Evolutionary conservation across 108 stramenopile genomes (phyloP).

Genomic region (Aurantiochytrium sp.): DNA sequence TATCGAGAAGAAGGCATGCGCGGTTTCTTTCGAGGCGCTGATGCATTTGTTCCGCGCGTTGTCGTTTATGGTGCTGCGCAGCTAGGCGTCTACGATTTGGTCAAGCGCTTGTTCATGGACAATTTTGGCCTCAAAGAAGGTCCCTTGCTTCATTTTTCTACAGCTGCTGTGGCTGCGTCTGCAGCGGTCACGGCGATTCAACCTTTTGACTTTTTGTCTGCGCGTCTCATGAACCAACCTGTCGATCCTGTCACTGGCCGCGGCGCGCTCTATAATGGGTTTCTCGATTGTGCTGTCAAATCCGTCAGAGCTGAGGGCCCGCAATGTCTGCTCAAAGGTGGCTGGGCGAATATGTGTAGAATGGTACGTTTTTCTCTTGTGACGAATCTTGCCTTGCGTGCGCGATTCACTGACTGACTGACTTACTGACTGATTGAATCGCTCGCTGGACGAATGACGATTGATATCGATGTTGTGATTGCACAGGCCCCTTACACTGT

Average conservation of each 20-base stretch:
- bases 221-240: not conserved
- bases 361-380: not conserved
- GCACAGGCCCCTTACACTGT: not conserved
- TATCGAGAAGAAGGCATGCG: not conserved
- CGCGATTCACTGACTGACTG: not conserved
- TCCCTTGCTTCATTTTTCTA: not conserved
- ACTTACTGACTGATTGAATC: not conserved
- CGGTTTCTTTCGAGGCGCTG: not conserved
- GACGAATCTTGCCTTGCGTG: not conserved
- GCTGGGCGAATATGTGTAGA: not conserved
- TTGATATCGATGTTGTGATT: no score
- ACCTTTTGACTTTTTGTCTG: not conserved
- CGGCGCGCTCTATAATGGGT: not conserved
- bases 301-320: not conserved
- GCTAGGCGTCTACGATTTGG: not conserved
- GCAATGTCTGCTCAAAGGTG: not conserved
- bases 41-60: not conserved
- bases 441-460: not conserved
- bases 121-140: not conserved
- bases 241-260: not conserved
- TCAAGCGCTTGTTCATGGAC: not conserved
- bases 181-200: not conserved
- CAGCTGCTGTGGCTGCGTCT: not conserved
- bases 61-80: conserved; percentile 2
- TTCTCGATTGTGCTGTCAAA: not conserved